Conservation (phyloP, 2,329 filamentous ascomycete genomes). For the Leptographium lundbergii region DNA sequence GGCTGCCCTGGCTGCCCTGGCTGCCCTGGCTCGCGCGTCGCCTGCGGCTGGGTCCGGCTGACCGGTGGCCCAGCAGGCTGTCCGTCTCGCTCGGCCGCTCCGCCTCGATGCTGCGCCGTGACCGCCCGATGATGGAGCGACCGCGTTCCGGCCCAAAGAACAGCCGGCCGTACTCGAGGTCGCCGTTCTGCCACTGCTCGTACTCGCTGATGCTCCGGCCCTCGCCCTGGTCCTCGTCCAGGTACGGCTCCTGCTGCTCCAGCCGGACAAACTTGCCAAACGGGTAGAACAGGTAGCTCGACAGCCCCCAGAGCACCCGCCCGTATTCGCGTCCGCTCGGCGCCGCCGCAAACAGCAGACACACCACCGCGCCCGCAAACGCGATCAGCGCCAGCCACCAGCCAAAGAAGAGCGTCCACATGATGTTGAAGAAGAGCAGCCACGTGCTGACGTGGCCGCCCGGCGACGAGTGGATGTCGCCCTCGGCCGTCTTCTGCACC, state of each 20-base stretch:
- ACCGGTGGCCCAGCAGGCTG: constrained; percentile 48
- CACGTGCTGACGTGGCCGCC: constrained; percentile 75
- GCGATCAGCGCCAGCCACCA: constrained; percentile 87
- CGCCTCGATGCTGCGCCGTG: constrained; percentile 81
- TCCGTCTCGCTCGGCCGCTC: constrained; percentile 68
- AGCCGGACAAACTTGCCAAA: constrained; percentile 94
- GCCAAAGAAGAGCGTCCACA: constrained; percentile 86
- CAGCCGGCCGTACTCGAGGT: constrained; percentile 85
- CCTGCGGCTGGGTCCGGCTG: neutral
- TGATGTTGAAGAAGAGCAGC: constrained; percentile 75
- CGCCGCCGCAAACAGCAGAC: constrained; percentile 66
- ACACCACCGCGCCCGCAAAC: constrained; percentile 60
- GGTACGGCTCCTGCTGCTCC: constrained; percentile 85
- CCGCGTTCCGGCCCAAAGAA: constrained; percentile 81
- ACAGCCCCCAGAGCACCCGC: constrained; percentile 68
- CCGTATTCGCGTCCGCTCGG: constrained; percentile 80
- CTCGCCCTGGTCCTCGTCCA: constrained; percentile 89
- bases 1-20: neutral
- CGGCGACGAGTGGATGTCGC: constrained; percentile 90
- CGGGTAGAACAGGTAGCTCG: constrained; percentile 83
- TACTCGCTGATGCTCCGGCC: constrained; percentile 97
- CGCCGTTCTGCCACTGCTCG: constrained; percentile 96
- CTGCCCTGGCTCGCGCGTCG: too few species aligned
- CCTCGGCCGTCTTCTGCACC: constrained; percentile 90
- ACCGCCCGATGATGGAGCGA: constrained; percentile 73